Percentiles rank a stretch among this genome's conserved stretches.
Conservation (phyloP, 2,329 filamentous ascomycete genomes). For the Cercospora berteroae region DNA sequence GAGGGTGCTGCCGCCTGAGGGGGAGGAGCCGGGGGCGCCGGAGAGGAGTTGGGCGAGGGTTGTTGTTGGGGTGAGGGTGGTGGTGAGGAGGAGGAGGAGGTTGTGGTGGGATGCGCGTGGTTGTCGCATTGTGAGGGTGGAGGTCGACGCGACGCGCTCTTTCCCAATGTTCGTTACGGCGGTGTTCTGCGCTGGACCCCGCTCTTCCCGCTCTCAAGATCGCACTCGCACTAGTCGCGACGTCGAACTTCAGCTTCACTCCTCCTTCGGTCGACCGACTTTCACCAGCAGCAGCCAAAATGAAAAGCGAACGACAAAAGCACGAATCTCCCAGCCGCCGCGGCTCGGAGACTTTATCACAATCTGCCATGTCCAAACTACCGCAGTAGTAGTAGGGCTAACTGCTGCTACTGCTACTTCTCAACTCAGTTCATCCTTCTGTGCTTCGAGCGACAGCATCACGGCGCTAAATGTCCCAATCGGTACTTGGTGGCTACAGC, state of each 20-base stretch:
- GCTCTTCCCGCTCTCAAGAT: no score
- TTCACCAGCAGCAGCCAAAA: no score
- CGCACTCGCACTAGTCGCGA: no score
- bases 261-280: no score
- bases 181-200: background rate
- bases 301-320: background rate
- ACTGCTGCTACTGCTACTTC: background rate
- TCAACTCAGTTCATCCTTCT: background rate
- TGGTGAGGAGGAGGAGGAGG: background rate
- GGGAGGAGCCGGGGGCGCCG: constrained; percentile 11
- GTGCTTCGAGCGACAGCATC: background rate
- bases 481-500: background rate
- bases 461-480: background rate
- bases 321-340: background rate
- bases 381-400: background rate
- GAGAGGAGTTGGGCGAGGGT: constrained; percentile 9
- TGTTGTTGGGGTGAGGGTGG: background rate
- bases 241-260: no score
- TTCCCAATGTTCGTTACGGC: background rate
- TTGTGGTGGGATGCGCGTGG: background rate
- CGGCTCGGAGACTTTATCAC: background rate
- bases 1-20: constrained; percentile 2
- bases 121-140: background rate
- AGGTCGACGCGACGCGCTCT: background rate
- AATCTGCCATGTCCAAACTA: background rate